Evolutionary conservation across 768 basidiomycete genomes (phyloP).

Genomic region (Naganishia vaughanmartiniae): DNA sequence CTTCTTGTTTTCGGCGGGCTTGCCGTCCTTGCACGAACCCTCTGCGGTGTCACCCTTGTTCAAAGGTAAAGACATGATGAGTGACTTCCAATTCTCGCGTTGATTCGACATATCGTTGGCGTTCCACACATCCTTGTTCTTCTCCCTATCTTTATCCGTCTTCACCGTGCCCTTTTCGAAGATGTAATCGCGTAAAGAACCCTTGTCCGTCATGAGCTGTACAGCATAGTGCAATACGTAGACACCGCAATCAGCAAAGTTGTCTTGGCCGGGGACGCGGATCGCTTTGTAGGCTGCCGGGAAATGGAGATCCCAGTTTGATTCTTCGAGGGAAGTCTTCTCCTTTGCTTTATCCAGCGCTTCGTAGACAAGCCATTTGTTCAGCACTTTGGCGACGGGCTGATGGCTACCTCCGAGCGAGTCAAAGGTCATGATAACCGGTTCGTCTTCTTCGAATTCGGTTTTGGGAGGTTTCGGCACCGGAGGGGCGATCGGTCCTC

Average conservation of each 20-base stretch:
- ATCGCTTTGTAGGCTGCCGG: conserved; percentile 43
- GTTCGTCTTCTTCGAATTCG: background rate
- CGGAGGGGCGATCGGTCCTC: background rate
- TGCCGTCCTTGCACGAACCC: background rate
- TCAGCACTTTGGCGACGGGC: conserved; percentile 63
- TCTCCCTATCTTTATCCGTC: background rate
- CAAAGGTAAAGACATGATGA: background rate
- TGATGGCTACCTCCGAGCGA: conserved; percentile 76
- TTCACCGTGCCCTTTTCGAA: conserved; percentile 11
- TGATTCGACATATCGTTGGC: background rate
- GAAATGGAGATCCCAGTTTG: conserved; percentile 36
- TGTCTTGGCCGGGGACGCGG: conserved; percentile 83
- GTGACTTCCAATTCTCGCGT: conserved; percentile 2
- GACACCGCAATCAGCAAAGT: conserved; percentile 87
- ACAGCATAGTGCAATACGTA: conserved; percentile 75
- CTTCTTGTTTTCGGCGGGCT: background rate
- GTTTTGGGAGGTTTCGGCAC: background rate
- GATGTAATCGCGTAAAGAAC: background rate
- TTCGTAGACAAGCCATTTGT: conserved; percentile 69
- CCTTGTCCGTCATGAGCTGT: background rate
- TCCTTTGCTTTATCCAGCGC: conserved; percentile 79
- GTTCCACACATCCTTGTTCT: conserved; percentile 14
- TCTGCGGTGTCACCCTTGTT: background rate
- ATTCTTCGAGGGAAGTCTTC: conserved; percentile 57
- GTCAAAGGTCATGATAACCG: conserved; percentile 79